Percentiles rank a stretch among this genome's conserved stretches.
phyloP scores from a whole-genome alignment of 73 alveolate genomes.

The Urostyla sp. region DNA sequence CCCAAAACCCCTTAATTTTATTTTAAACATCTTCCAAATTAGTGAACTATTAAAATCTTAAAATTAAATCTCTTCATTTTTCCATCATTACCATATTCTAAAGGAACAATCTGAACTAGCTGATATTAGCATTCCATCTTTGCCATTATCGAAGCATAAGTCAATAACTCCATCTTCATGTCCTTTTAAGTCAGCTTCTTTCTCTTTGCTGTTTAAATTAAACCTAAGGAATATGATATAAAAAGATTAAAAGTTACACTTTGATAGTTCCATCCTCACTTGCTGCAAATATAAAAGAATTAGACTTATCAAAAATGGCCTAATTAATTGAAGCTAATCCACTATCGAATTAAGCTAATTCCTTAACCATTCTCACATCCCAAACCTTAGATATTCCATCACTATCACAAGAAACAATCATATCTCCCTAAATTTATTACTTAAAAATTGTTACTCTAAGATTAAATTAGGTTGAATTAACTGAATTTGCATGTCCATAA shows the following conservation, averaged over 20 bases:
- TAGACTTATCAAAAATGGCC: constrained; percentile 95
- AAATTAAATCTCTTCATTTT: no score
- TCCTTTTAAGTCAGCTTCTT: constrained; percentile 93
- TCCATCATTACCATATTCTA: constrained; percentile 97
- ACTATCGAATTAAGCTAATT: constrained; percentile 92
- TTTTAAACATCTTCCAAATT: no score
- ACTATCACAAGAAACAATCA: constrained; percentile 98
- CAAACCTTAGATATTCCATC: constrained; percentile 99
- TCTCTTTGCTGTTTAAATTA: constrained; percentile 74
- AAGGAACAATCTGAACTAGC: constrained; percentile 98
- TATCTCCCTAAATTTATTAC: constrained; percentile 80
- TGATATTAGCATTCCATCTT: constrained; percentile 88
- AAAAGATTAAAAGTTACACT: constrained; percentile 52
- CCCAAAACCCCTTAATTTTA: no score
- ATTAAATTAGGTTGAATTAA: constrained; percentile 93
- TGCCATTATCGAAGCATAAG: constrained; percentile 94
- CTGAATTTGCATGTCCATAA: constrained; percentile 99
- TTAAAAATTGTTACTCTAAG: constrained; percentile 55
- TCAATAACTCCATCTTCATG: constrained; percentile 98
- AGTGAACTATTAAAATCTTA: no score
- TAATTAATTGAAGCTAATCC: constrained; percentile 97
- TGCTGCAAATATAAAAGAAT: constrained; percentile 92
- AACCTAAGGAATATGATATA: constrained; percentile 8
- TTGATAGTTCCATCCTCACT: constrained; percentile 93
- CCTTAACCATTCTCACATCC: constrained; percentile 99